A percentile compares a stretch with the other conserved stretches of the same genome.
phyloP scores from a whole-genome alignment of 192 early-diverging fungal species.

The Coemansia sp. region DNA sequence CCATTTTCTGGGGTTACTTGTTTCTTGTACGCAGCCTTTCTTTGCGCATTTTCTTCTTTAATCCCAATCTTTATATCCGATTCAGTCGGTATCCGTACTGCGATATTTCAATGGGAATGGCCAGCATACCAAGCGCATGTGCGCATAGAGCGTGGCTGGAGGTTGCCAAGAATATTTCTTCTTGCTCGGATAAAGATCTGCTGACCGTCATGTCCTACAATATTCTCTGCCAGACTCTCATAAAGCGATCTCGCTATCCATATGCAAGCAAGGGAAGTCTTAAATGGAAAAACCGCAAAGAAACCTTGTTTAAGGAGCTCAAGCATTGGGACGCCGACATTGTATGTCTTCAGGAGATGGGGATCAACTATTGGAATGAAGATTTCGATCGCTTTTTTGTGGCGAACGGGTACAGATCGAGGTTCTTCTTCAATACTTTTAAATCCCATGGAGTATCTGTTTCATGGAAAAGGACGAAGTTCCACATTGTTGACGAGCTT shows the following conservation, averaged over 20 bases:
- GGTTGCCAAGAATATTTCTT: constrained; percentile 6
- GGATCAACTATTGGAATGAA: constrained; percentile 40
- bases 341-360: constrained; percentile 63
- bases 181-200: neutral
- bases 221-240: constrained; percentile 59
- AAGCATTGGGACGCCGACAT: constrained; percentile 52
- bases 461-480: constrained; percentile 40
- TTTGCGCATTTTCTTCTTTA: neutral
- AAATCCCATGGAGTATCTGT: constrained; percentile 44
- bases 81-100: neutral
- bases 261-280: constrained; percentile 58
- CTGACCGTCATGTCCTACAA: constrained; percentile 65
- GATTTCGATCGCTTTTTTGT: constrained; percentile 24
- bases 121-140: constrained; percentile 26
- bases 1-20: neutral
- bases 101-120: neutral
- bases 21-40: no score
- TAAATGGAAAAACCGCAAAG: constrained; percentile 56
- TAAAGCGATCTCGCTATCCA: constrained; percentile 58
- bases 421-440: constrained; percentile 31
- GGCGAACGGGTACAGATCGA: constrained; percentile 29
- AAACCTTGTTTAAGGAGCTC: constrained; percentile 54
- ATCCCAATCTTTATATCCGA: neutral
- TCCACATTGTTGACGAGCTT: constrained; percentile 28
- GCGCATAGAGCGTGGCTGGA: constrained; percentile 33